Evolutionary conservation across 495 filamentous ascomycete genomes (phyloP), one percentile per base, ranked within the genome.

Genomic region (Hypoxylon rickii): DNA sequence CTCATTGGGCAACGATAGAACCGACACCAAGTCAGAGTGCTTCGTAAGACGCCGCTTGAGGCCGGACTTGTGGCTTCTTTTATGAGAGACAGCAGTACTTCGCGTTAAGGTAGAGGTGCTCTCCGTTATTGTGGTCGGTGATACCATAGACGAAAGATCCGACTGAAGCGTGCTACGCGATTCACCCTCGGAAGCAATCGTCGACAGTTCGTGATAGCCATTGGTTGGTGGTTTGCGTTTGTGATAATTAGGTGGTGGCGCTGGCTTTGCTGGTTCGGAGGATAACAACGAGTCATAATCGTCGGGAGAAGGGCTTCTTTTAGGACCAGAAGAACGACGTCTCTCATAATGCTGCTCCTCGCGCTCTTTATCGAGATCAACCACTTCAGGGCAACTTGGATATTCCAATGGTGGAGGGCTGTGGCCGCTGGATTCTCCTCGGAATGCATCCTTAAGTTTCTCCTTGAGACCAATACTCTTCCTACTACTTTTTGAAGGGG

Each of bases 11-110:
- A 88, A 72, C 0, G 95, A 97, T 5, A 97, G 77, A 18, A 96
- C 89, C 6, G 94, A 97, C 32, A 97, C 89, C 12, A 97, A 77
- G 70, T 97, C 95, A 10, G 90, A 90, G 72, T 97, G 91, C 34
- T 90, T 96, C 2, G 95, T 94, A 12, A 94, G 81, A 51, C 88
- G 81, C 60, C 90, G 83, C 63, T 89, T 91, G 18, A 89, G 63
- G 53, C 80, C 72, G 10, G 76, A 62, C 54, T 69, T 75, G 38
- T 71, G 65, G 41, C 76, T 78, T 55, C 56, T 68, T 48, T 64
- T 69, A 21, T 67, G 67, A 11, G 74, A 71, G 13, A 76, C 18
- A 5, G 71, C 73, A 12, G 69, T 63, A 17, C 61, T 70, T 44
- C 72, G 75, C 8, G 69, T 72, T 16, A 72, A 53, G 17, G 64